Conservation (phyloP, 1,284 basidiomycete species). For the Tilletia caries region DNA sequence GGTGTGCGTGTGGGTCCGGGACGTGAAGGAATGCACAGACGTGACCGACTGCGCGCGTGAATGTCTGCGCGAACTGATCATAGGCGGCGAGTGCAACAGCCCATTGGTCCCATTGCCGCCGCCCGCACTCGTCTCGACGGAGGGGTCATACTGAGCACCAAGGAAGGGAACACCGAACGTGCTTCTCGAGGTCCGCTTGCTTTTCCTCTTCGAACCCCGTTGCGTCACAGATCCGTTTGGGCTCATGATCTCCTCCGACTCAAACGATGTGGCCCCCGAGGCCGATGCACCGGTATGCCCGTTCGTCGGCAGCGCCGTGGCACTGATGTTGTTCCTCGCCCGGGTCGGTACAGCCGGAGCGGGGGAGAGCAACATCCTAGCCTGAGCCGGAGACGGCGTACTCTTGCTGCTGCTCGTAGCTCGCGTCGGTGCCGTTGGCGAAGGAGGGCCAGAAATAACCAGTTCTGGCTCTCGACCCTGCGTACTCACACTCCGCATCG, state of each 20-base stretch:
- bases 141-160: not conserved
- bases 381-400: too few species aligned
- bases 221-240: not conserved
- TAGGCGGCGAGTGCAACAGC: not conserved
- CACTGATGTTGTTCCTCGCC: slow-evolving; percentile 2
- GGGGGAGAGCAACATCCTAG: not conserved
- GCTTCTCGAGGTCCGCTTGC: not conserved
- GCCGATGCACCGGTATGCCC: too few species aligned
- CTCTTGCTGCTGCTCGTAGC: not conserved
- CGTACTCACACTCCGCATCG: not conserved
- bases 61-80: slow-evolving; percentile 16
- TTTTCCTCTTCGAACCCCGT: not conserved
- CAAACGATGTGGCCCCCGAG: not conserved
- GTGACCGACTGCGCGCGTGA: slow-evolving; percentile 38
- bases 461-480: not conserved
- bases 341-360: not conserved
- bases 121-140: not conserved
- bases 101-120: not conserved
- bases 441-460: not conserved
- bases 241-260: not conserved
- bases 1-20: slow-evolving; percentile 27
- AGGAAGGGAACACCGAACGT: not conserved
- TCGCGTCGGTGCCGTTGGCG: not conserved
- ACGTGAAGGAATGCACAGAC: slow-evolving; percentile 36
- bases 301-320: not conserved